Evolutionary conservation across 805 yeast genomes (phyloP).

Genomic region (Suhomyces tanzawaensis): DNA sequence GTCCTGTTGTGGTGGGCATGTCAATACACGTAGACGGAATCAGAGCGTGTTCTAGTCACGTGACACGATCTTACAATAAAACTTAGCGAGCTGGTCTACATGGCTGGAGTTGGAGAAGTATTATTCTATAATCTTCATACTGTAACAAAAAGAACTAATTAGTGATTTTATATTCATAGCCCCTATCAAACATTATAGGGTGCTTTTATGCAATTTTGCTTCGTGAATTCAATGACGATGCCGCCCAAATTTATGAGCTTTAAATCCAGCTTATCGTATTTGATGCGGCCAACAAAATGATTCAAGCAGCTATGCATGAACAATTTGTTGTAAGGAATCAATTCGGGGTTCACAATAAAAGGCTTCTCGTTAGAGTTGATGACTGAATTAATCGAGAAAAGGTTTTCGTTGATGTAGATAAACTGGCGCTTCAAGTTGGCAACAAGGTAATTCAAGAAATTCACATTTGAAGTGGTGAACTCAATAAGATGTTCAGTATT

Average conservation of each 20-base stretch:
- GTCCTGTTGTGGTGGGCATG: too few species aligned
- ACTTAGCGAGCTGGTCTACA: too few species aligned
- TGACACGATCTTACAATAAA: too few species aligned
- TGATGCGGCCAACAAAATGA: conserved; percentile 8
- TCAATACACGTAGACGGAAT: too few species aligned
- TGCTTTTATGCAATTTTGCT: background rate
- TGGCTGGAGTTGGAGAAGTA: background rate
- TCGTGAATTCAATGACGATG: conserved; percentile 10
- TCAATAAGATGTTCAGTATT: conserved; percentile 5
- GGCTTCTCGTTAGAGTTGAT: conserved; percentile 17
- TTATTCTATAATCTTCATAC: too few species aligned
- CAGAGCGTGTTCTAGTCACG: too few species aligned
- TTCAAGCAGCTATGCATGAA: conserved; percentile 15
- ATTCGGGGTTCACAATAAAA: conserved; percentile 11
- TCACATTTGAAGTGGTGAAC: conserved; percentile 12
- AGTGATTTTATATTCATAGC: too few species aligned
- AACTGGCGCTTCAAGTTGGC: conserved; percentile 19
- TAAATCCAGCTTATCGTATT: conserved; percentile 7
- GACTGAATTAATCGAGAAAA: conserved; percentile 18
- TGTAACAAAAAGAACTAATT: too few species aligned
- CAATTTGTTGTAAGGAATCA: conserved; percentile 11
- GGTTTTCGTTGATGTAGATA: conserved; percentile 14
- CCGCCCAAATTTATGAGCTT: conserved; percentile 18
- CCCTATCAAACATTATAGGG: conserved; percentile 2
- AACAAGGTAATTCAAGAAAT: conserved; percentile 17